Conservation (phyloP, 495 filamentous ascomycete genomes). For the Neurospora sp. region DNA sequence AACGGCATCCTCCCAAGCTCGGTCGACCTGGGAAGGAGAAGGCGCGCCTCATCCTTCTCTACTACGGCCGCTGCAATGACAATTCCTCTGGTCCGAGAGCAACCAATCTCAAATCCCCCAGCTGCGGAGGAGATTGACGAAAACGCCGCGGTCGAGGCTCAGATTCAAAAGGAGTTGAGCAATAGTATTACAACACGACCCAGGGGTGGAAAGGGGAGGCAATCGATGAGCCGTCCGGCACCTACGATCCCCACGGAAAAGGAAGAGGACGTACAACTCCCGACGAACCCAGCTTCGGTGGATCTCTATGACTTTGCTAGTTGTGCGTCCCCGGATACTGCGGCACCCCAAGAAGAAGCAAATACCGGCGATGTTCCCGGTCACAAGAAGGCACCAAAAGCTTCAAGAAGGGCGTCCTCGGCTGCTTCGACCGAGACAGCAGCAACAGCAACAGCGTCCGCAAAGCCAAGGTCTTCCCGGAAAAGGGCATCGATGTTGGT, state of each 20-base stretch:
- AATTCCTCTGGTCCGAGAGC: neutral
- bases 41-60: neutral
- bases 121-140: neutral
- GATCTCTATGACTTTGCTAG: conserved; percentile 31
- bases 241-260: neutral
- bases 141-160: neutral
- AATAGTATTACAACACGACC: neutral
- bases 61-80: neutral
- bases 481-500: conserved; percentile 33
- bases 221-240: neutral
- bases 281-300: neutral
- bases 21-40: neutral
- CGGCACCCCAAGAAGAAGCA: conserved; percentile 2
- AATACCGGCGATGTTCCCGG: neutral
- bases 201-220: neutral
- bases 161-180: neutral
- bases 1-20: neutral
- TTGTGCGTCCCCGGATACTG: conserved; percentile 13
- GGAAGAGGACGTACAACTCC: neutral
- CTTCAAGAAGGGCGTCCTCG: conserved; percentile 7
- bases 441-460: neutral
- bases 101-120: neutral
- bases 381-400: neutral
- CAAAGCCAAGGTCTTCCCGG: conserved; percentile 11
- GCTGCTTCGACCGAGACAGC: neutral